Conservation (phyloP, 306 rosid species). For the Canavalia ensiformis region DNA sequence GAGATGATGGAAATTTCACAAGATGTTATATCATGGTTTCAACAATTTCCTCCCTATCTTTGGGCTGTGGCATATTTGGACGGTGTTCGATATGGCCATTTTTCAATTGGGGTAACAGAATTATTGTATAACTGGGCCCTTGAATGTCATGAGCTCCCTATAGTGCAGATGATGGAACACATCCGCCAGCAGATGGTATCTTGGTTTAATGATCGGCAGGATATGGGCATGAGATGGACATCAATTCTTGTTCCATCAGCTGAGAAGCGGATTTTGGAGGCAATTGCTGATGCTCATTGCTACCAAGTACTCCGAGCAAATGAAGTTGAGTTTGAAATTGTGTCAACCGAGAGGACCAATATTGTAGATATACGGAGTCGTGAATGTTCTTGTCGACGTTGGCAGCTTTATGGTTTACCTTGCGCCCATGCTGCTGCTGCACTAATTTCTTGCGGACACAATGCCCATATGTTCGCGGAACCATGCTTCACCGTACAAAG, state of each 20-base stretch:
- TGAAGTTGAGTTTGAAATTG: constrained; percentile 98
- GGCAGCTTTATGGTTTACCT: constrained; percentile 97
- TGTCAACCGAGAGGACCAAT: constrained; percentile 95
- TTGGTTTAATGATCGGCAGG: constrained; percentile 84
- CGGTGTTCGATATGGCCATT: constrained; percentile 95
- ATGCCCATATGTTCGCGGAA: constrained; percentile 86
- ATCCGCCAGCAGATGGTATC: constrained; percentile 77
- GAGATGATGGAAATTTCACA: constrained; percentile 95
- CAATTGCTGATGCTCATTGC: constrained; percentile 93
- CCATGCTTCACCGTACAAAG: constrained; percentile 88
- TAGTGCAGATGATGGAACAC: constrained; percentile 98
- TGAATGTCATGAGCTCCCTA: constrained; percentile 96
- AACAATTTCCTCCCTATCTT: constrained; percentile 88
- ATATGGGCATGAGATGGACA: constrained; percentile 81
- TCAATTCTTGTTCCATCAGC: constrained; percentile 95
- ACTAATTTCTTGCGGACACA: constrained; percentile 93
- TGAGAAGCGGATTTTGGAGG: constrained; percentile 87
- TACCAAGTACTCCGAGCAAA: constrained; percentile 98
- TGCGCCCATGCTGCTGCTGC: constrained; percentile 99
- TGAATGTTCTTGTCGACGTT: constrained; percentile 92
- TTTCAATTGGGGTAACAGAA: constrained; percentile 88
- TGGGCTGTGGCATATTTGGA: constrained; percentile 99
- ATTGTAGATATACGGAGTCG: constrained; percentile 92
- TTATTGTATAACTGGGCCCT: constrained; percentile 97
- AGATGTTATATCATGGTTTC: constrained; percentile 86